Percentiles rank a stretch among this genome's conserved stretches.
phyloP scores from a whole-genome alignment of 2,329 filamentous ascomycete genomes.

The Beauveria rudraprayagi region DNA sequence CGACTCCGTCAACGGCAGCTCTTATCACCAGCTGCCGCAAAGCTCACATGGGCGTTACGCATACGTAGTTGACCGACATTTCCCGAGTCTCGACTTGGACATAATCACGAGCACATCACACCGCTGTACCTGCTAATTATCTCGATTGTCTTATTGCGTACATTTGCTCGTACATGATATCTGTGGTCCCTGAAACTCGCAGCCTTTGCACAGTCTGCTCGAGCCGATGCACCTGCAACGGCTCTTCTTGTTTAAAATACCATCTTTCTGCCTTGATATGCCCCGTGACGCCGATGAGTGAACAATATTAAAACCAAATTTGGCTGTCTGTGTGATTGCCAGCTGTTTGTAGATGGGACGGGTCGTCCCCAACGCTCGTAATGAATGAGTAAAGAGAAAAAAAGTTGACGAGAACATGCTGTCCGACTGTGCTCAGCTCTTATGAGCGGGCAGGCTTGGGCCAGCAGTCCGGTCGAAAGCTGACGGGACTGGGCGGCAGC shows the following conservation, averaged over 20 bases:
- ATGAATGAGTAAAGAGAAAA: not conserved
- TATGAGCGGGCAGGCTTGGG: constrained; percentile 28
- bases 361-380: not conserved
- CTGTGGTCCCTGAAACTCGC: not conserved
- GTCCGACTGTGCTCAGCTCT: constrained; percentile 2
- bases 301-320: not conserved
- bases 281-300: constrained; percentile 1
- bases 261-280: not conserved
- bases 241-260: not conserved
- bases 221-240: not conserved
- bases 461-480: constrained; percentile 52
- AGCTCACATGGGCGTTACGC: not conserved
- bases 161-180: not conserved
- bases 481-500: constrained; percentile 56
- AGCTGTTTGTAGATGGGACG: not conserved
- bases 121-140: not conserved
- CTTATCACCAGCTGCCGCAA: not conserved
- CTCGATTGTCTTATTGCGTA: not conserved
- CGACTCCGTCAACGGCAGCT: not conserved
- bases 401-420: not conserved
- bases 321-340: not conserved
- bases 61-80: not conserved
- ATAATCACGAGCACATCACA: not conserved
- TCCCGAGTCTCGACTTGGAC: not conserved
- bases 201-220: not conserved